Evolutionary conservation across 1,284 basidiomycete genomes (phyloP), one percentile per base, ranked within the genome.

Genomic region (Takashimella koratensis): DNA sequence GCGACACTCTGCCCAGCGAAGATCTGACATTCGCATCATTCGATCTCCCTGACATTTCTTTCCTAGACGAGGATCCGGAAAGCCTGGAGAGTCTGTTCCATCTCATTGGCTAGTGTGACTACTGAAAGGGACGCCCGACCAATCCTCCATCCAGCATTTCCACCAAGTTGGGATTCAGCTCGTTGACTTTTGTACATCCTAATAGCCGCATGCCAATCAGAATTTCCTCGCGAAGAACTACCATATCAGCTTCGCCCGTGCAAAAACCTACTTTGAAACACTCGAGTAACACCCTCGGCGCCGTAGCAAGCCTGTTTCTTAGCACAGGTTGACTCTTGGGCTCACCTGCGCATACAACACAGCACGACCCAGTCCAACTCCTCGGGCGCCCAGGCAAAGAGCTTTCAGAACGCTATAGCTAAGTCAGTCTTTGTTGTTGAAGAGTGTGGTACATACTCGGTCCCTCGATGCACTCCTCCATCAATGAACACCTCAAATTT

Each of bases 391-490:
- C 47, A 78, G 54, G 6, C 73, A 74, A 2, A 78, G 54, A 11
- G 76, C 76, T 62, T 77, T 78, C 44, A 78, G 59, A 13, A 78
- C 71, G 47, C 50, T 52, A n/a, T n/a, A n/a, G n/a, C n/a, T 45
- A 3, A 41, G 30, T 52, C 30, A 30, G 43, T 19, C 3, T 36
- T 8, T 36, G 30, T 8, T 16, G 30, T 36, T 36, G 8, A 36
- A 36, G 30, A 36, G 30, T 36, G 30, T 36, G 16, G 30, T 36
- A 16, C 30, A 36, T 16, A 52, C 50, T 72, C 70, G 0, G 68
- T 69, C 3, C 76, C 77, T 11, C 77, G 51, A 22, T 73, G 58
- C 22, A 77, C 66, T 4, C 77, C 77, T 3, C 78, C 76, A 47
- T 78, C 78, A 44, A 76, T 58, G 43, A 69, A 77, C 19, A 79